Conservation (phyloP, 73 alveolate species). For the Durusdinium trenchii region DNA sequence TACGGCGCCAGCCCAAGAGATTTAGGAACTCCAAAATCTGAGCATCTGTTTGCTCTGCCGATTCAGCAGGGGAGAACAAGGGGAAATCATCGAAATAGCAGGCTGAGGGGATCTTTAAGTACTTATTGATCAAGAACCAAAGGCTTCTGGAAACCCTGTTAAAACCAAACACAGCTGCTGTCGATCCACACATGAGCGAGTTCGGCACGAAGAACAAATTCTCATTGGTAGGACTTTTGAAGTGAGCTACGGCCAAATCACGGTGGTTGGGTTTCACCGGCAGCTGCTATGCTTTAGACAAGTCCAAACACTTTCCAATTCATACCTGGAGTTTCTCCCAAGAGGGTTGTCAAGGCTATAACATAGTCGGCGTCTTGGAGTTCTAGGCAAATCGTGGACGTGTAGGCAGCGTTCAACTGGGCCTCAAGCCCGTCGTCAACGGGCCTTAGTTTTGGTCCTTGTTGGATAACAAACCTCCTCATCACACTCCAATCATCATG, state of each 20-base stretch:
- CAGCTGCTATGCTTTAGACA: slow-evolving; percentile 41
- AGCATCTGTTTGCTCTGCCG: neutral
- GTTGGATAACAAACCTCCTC: slow-evolving; percentile 2
- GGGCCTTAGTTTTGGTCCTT: slow-evolving; percentile 14
- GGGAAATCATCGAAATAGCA: neutral
- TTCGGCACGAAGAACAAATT: neutral
- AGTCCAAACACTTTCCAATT: slow-evolving; percentile 15
- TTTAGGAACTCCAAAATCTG: neutral
- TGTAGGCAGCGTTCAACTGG: slow-evolving; percentile 7
- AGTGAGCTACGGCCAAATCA: neutral
- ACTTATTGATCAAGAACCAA: neutral
- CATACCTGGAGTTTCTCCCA: neutral
- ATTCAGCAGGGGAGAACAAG: neutral
- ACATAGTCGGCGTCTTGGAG: slow-evolving; percentile 23
- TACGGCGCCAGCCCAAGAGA: neutral
- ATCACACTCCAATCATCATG: neutral
- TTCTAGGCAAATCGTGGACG: neutral
- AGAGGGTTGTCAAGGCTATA: neutral
- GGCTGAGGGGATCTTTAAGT: neutral
- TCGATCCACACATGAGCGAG: neutral
- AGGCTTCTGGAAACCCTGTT: neutral
- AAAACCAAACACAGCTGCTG: slow-evolving; percentile 1
- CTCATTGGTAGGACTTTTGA: neutral
- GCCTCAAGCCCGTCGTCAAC: slow-evolving; percentile 21
- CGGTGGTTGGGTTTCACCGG: neutral